Base-by-base conservation (phyloP, 257 asterid species). In the Nicotiana otophora region DNA sequence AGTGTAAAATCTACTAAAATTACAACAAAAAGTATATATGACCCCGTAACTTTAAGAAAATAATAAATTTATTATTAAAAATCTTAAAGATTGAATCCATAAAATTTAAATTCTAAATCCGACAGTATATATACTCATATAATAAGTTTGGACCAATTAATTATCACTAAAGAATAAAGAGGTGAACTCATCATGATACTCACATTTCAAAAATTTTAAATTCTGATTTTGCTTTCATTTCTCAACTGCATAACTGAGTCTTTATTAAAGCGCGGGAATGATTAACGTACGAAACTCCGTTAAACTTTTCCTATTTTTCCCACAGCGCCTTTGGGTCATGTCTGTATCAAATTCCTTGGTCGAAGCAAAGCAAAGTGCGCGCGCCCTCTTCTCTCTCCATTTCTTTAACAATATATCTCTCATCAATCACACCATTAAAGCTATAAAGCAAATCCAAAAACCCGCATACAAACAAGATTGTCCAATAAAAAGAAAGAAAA, bases 361-460 rank as follows among this genome's bases (percentile, higher is more conserved):
- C 34, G 68, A 84, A 87, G 85, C 84, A 84, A 87, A 83, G 31
- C 86, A 72, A 80, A 85, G 89, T 79, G 92, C 86, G 84, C 78
- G 92, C 86, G 83, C 78, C 81, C 51, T 42, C 51, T 36, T 23
- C 76, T 80, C 82, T 26, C 46, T 72, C 54, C 46, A 48, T 82
- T 82, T 77, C 82, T 78, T 83, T 54, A 42, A 79, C 86, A 72
- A 76, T 31, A 55, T 19, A 55, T 63, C 82, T 65, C 81, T 17
- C 58, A 53, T 23, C 72, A 23, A 10, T 67, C 74, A 48, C 62
- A 28, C 80, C 63, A 75, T 51, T 75, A 75, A 75, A 51, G 80
- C 80, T 74, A 75, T 51, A 75, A 72, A 72, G 79, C 79, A 20
- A 72, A 20, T 31, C 82, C 31, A 78, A 16, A 39, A 65, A 67